Conservation (phyloP, 768 basidiomycete genomes). For the Collybia mongolica region DNA sequence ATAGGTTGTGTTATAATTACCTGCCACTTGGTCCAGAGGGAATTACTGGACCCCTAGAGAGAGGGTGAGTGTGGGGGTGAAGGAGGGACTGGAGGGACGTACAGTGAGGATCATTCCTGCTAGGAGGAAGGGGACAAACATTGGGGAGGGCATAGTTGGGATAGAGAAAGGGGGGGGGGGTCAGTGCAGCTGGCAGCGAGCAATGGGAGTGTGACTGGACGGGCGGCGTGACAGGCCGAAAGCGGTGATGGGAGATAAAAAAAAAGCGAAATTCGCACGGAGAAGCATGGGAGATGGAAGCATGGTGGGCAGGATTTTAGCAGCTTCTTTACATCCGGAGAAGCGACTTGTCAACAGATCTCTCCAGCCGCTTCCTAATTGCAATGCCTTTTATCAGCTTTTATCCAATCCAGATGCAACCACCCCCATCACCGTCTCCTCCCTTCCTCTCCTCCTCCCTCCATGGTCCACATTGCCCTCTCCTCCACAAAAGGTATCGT, state of each 20-base stretch:
- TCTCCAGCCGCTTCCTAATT: slow-evolving; percentile 32
- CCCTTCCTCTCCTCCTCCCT: slow-evolving; percentile 24
- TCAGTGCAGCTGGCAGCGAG: slow-evolving; percentile 15
- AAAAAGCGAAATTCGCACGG: slow-evolving; percentile 26
- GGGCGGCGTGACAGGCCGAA: slow-evolving; percentile 7
- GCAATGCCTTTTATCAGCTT: slow-evolving; percentile 35
- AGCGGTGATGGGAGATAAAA: slow-evolving; percentile 12
- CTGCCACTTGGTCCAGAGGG: slow-evolving; percentile 85
- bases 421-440: slow-evolving; percentile 24
- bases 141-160: slow-evolving; percentile 59
- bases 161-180: slow-evolving; percentile 9
- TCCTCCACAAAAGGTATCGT: slow-evolving; percentile 56
- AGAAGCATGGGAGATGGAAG: slow-evolving; percentile 31
- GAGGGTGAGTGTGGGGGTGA: neutral
- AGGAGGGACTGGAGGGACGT: slow-evolving; percentile 14
- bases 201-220: neutral
- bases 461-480: slow-evolving; percentile 72
- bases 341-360: slow-evolving; percentile 33
- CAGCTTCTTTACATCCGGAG: slow-evolving; percentile 26
- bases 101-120: slow-evolving; percentile 93
- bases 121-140: slow-evolving; percentile 78
- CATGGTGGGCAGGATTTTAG: slow-evolving; percentile 9
- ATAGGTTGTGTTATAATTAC: slow-evolving; percentile 29
- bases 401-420: slow-evolving; percentile 27
- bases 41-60: slow-evolving; percentile 72